Percentiles rank a stretch among this genome's conserved stretches.
Conservation (phyloP, 2,329 filamentous ascomycete species). For the Talaromyces verruculosus region DNA sequence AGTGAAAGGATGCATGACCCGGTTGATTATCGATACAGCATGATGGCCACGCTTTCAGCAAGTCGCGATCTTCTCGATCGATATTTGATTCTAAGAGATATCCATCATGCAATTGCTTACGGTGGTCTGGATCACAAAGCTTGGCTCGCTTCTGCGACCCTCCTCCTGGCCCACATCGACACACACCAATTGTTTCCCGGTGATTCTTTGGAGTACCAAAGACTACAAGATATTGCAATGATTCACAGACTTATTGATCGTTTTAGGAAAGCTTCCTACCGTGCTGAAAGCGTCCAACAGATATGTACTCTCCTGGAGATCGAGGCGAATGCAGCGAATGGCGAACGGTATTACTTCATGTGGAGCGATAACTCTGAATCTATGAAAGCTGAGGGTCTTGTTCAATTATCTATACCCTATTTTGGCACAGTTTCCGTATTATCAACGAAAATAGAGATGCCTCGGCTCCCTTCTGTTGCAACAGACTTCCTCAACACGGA, state of each 20-base stretch:
- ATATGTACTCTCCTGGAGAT: slow-evolving; percentile 19
- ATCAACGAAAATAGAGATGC: not conserved
- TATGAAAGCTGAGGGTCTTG: not conserved
- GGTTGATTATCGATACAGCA: slow-evolving; percentile 23
- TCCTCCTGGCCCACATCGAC: slow-evolving; percentile 27
- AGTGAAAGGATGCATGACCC: not conserved
- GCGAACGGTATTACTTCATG: slow-evolving; percentile 9
- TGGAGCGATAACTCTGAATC: not conserved
- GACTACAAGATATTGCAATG: slow-evolving; percentile 12
- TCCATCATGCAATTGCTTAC: slow-evolving; percentile 25
- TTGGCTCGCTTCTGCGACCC: slow-evolving; percentile 21
- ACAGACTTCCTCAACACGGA: too few relatives aligned
- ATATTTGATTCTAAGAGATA: slow-evolving; percentile 23
- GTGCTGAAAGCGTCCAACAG: not conserved
- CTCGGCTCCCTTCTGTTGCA: too few relatives aligned
- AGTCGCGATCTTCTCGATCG: slow-evolving; percentile 26
- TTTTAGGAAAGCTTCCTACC: not conserved
- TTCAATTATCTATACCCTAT: slow-evolving; percentile 7
- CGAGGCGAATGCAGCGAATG: slow-evolving; percentile 19
- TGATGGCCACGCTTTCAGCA: slow-evolving; percentile 23
- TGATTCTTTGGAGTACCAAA: not conserved
- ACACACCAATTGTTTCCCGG: slow-evolving; percentile 19
- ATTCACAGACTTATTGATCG: slow-evolving; percentile 8
- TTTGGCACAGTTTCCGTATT: slow-evolving; percentile 13
- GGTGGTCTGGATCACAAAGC: slow-evolving; percentile 27